phyloP scores from a whole-genome alignment of 768 basidiomycete genomes.

The Pleurotus sapidus region DNA sequence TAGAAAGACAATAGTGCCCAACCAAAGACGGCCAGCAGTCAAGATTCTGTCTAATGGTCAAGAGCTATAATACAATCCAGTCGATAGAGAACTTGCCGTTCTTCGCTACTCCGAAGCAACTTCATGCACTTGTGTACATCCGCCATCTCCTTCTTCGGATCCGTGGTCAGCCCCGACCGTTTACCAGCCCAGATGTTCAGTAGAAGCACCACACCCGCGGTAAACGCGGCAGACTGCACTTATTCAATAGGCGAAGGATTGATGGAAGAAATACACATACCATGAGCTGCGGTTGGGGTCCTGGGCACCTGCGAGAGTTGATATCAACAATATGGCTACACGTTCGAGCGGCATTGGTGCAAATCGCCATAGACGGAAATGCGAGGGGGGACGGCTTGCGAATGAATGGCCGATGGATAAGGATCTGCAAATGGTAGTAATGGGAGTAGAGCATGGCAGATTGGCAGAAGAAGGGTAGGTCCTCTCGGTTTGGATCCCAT shows the following conservation, averaged over 20 bases:
- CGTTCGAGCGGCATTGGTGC: slow-evolving; percentile 77
- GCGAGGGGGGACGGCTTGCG: slow-evolving; percentile 42
- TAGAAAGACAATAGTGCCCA: slow-evolving; percentile 8
- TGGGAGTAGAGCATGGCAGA: slow-evolving; percentile 51
- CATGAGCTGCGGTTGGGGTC: slow-evolving; percentile 32
- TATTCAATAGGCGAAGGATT: neutral
- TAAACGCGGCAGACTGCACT: slow-evolving; percentile 31
- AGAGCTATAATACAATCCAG: neutral
- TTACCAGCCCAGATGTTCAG: slow-evolving; percentile 66
- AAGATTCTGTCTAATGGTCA: slow-evolving; percentile 29
- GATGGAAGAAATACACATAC: slow-evolving; percentile 18
- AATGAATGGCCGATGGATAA: slow-evolving; percentile 78
- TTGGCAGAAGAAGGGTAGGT: slow-evolving; percentile 51
- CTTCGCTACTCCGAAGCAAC: slow-evolving; percentile 41
- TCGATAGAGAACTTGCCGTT: slow-evolving; percentile 23
- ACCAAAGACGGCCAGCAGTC: slow-evolving; percentile 39
- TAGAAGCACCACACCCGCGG: slow-evolving; percentile 52
- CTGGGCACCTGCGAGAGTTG: slow-evolving; percentile 34
- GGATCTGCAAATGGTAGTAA: slow-evolving; percentile 64
- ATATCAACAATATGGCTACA: slow-evolving; percentile 77
- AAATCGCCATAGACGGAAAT: slow-evolving; percentile 72
- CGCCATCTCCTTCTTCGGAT: slow-evolving; percentile 49
- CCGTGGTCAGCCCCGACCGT: slow-evolving; percentile 39
- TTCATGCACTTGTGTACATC: slow-evolving; percentile 62
- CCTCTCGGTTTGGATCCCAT: slow-evolving; percentile 50